Base-by-base conservation (phyloP, 495 filamentous ascomycete genomes). In the Xylaria flabelliformis region DNA sequence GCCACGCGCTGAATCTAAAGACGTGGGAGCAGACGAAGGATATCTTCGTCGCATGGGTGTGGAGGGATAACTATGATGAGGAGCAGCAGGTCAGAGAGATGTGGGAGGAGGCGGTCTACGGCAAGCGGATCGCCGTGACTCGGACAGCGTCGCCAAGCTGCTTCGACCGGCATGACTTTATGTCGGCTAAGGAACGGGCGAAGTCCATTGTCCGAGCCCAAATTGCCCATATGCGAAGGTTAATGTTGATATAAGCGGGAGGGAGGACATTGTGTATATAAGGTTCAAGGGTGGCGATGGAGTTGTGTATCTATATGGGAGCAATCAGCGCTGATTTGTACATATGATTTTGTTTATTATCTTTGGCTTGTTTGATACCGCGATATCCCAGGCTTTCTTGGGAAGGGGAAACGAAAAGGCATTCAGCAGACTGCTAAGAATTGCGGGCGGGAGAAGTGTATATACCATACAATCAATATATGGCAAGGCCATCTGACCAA, bases 81-180 rank as follows among this genome's bases (percentile, higher is more conserved):
- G 71, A 73, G 53, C 71, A 69, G 21, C 71, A 73, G 64, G 71
- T 73, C 26, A 62, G 58, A 56, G 71, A 73, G 19, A 73, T 69
- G 71, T 69, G 71, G 71, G 71, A 73, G 63, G 70, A 72, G 29
- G 70, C 70, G 0, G 70, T 72, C 0, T 72, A 72, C 41, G 70
- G 70, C 51, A 72, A 67, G 44, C 61, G 70, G 3, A 72, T 72
- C n/a, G 70, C 70, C 61, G 62, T 56, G 2, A 72, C 70, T 1
- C 24, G 70, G 51, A 72, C 70, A 3, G 70, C 70, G 10, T 72
- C 70, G 12, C 70, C 70, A 19, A 72, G 70, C 53, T 72, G 70
- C 50, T 72, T 44, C 29, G 70, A 72, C 48, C 50, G 70, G 8
- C 70, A 72, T 13, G 70, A 72, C 41, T 72, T 72, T 39, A 72